A percentile compares a stretch with the other conserved stretches of the same genome.
Evolutionary conservation across 768 basidiomycete species (phyloP).

Genomic region (Gymnopilus dilepis): DNA sequence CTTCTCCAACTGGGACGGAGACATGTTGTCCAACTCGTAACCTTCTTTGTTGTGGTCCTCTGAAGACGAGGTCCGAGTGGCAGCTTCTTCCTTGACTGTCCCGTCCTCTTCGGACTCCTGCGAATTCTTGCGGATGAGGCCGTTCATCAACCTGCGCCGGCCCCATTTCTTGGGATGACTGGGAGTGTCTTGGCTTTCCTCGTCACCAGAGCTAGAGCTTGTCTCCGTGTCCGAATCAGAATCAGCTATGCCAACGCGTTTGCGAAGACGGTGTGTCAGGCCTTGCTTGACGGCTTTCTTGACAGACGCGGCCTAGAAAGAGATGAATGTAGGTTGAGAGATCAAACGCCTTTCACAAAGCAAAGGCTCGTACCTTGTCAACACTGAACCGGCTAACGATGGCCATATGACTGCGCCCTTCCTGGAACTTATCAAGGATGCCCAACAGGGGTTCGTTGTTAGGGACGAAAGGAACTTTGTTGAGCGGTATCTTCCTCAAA

Average conservation of each 20-base stretch:
- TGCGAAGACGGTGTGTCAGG: slow-evolving; percentile 77
- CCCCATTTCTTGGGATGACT: slow-evolving; percentile 24
- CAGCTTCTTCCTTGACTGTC: slow-evolving; percentile 18
- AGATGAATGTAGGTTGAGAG: background rate
- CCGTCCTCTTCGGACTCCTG: slow-evolving; percentile 20
- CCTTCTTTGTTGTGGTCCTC: background rate
- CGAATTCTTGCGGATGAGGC: slow-evolving; percentile 26
- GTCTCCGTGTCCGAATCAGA: slow-evolving; percentile 53
- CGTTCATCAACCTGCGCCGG: slow-evolving; percentile 20
- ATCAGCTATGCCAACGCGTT: slow-evolving; percentile 76
- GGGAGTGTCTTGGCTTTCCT: slow-evolving; percentile 33
- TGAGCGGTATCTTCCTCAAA: slow-evolving; percentile 81
- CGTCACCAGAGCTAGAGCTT: slow-evolving; percentile 23
- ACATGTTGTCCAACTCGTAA: background rate
- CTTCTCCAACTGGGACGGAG: background rate
- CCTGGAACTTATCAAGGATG: slow-evolving; percentile 88
- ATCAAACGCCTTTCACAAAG: background rate
- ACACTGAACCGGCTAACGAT: slow-evolving; percentile 81
- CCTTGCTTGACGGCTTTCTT: slow-evolving; percentile 85
- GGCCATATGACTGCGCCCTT: slow-evolving; percentile 91
- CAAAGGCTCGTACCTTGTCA: slow-evolving; percentile 48
- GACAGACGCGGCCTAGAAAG: slow-evolving; percentile 62
- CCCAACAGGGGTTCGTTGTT: slow-evolving; percentile 85
- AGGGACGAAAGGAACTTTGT: slow-evolving; percentile 86
- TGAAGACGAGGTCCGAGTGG: too few species aligned